Conservation (phyloP, 139 green algal species). For the Chlamydomonas sp. region DNA sequence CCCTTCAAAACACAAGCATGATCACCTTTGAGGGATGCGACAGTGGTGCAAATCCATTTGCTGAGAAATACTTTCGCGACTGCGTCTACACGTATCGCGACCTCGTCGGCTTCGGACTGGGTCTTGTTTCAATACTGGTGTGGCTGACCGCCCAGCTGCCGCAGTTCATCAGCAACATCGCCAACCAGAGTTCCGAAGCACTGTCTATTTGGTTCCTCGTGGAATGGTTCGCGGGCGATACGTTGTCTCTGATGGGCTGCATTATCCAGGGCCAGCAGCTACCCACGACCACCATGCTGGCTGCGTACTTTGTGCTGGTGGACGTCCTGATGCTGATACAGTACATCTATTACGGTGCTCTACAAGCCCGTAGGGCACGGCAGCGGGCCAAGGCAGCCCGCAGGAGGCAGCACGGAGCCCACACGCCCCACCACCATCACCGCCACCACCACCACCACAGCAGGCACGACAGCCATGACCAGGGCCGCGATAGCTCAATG, state of each 20-base stretch:
- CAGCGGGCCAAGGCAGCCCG: slow-evolving; percentile 6
- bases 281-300: slow-evolving; percentile 67
- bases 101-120: slow-evolving; percentile 73
- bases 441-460: slow-evolving; percentile 27
- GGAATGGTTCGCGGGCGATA: slow-evolving; percentile 76
- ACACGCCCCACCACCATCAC: slow-evolving; percentile 35
- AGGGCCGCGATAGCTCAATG: neutral
- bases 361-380: slow-evolving; percentile 54
- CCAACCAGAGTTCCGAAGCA: slow-evolving; percentile 78
- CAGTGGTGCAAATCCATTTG: slow-evolving; percentile 47
- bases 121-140: slow-evolving; percentile 62
- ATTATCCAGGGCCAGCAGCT: slow-evolving; percentile 88
- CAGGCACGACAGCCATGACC: slow-evolving; percentile 11
- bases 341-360: slow-evolving; percentile 76
- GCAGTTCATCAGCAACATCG: slow-evolving; percentile 88
- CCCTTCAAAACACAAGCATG: neutral
- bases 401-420: slow-evolving; percentile 20
- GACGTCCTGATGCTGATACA: slow-evolving; percentile 84
- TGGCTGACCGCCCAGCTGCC: slow-evolving; percentile 80
- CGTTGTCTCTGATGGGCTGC: slow-evolving; percentile 81
- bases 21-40: slow-evolving; percentile 37
- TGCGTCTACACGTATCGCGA: slow-evolving; percentile 67
- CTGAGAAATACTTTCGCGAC: slow-evolving; percentile 63
- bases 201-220: slow-evolving; percentile 89
- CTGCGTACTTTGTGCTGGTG: slow-evolving; percentile 78